Evolutionary conservation across 371 early-diverging fungal genomes (phyloP), one percentile per base, ranked within the genome.

Genomic region (Mortierella sp.): DNA sequence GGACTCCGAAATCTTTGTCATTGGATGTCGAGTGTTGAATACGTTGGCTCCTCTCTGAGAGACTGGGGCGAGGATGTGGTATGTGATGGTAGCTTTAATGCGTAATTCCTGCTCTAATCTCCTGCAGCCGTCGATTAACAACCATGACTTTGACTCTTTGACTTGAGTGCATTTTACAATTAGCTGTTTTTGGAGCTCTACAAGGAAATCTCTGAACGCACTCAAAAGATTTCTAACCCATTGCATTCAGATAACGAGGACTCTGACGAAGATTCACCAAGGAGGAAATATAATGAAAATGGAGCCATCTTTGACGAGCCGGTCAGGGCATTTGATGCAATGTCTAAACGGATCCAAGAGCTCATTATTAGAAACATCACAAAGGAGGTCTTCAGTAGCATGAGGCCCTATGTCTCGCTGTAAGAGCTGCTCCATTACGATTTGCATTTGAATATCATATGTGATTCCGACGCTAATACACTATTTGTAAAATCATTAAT

Each of bases 171-270:
- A 69, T 55, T 32, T 70, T 51, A 24, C 11, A 26, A 24, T 2
- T 81, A 90, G 89, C 84, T 90, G 68, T 91, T 90, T 60, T 70
- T 92, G 37, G 87, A 86, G 39, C 65, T 92, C 71, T 88, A 88
- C 78, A 84, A 78, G 68, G 85, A 88, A 55, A 72, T 87, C 1
- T 84, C 77, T 11, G 75, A 76, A 55, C 78, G 70, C 26, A 72
- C 85, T 0, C 66, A 71, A 32, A 84, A 78, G 47, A 59, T 74
- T 35, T 55, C 45, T 12, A 78, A 78, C 26, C 79, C 79, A 8
- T 47, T 78, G 59, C 70, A 70, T 18, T 78, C 75, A 62, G 70
- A 62, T 51, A 76, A 51, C 52, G 78, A 80, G 12, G 79, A 68
- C 16, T 66, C 84, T 1, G 73, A 75, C 14, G 77, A 78, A 2